Evolutionary conservation across 345 rosid genomes (phyloP).

Genomic region (Acer negundo): DNA sequence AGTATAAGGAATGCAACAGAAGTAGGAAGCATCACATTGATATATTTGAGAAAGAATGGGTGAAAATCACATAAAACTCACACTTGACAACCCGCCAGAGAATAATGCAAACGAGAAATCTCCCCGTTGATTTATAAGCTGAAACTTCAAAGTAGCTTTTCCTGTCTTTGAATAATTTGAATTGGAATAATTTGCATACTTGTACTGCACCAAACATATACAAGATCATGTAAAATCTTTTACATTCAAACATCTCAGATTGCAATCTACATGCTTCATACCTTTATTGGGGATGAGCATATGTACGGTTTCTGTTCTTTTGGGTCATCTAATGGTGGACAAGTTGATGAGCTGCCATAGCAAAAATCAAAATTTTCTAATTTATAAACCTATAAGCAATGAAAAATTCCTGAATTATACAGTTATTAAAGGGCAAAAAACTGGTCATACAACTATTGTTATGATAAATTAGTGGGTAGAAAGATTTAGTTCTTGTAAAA

Average conservation of each 20-base stretch:
- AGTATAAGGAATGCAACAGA: background rate
- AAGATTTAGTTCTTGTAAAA: background rate
- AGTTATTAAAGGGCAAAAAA: background rate
- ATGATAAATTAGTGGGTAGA: background rate
- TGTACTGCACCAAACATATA: conserved; percentile 56
- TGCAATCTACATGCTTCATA: conserved; percentile 18
- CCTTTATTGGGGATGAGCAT: conserved; percentile 94
- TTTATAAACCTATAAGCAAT: conserved; percentile 1
- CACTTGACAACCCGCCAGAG: conserved; percentile 62
- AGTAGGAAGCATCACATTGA: background rate
- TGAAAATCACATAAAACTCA: conserved; percentile 28
- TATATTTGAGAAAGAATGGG: background rate
- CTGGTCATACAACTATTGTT: background rate
- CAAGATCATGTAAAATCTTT: background rate
- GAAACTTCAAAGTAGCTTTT: conserved; percentile 53
- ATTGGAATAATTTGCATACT: conserved; percentile 48
- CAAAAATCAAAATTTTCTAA: background rate
- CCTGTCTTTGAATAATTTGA: conserved; percentile 60
- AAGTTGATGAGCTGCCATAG: conserved; percentile 52
- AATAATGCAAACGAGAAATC: conserved; percentile 88
- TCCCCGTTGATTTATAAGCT: conserved; percentile 88
- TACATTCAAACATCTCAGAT: background rate
- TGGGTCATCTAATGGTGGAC: conserved; percentile 51
- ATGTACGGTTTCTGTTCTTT: conserved; percentile 56
- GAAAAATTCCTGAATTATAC: background rate